Percentiles rank a stretch among this genome's conserved stretches.
phyloP scores from a whole-genome alignment of 2,329 filamentous ascomycete species.

The Ceratocystis cubensis region DNA sequence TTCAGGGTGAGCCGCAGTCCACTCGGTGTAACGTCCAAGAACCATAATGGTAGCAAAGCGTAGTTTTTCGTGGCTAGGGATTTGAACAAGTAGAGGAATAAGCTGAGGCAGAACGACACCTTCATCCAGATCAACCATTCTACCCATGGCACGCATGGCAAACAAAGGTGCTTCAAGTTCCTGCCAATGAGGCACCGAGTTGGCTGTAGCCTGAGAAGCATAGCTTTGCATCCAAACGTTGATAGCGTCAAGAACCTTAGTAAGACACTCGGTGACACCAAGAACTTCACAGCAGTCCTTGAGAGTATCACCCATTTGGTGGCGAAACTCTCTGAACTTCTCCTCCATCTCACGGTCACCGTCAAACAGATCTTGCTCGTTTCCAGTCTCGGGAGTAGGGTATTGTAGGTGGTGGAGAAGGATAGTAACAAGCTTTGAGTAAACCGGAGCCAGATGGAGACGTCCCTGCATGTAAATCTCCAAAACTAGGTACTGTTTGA shows the following conservation, averaged over 20 bases:
- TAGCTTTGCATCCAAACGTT: slow-evolving; percentile 80
- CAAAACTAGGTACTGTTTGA: slow-evolving; percentile 89
- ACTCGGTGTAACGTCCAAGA: slow-evolving; percentile 89
- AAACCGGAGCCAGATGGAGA: slow-evolving; percentile 64
- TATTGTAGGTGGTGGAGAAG: slow-evolving; percentile 85
- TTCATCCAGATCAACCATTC: slow-evolving; percentile 88
- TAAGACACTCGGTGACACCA: slow-evolving; percentile 79
- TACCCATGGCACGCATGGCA: slow-evolving; percentile 86
- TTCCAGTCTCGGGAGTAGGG: slow-evolving; percentile 59
- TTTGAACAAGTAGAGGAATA: slow-evolving; percentile 85
- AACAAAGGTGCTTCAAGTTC: slow-evolving; percentile 90
- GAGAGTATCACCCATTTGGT: slow-evolving; percentile 93
- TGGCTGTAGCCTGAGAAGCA: slow-evolving; percentile 58
- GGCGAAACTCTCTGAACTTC: slow-evolving; percentile 90
- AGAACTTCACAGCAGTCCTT: slow-evolving; percentile 97
- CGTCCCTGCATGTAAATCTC: slow-evolving; percentile 80
- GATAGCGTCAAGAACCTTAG: slow-evolving; percentile 76
- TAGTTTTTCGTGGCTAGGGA: slow-evolving; percentile 93
- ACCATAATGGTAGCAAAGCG: slow-evolving; percentile 98
- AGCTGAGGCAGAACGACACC: slow-evolving; percentile 76
- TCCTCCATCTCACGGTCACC: slow-evolving; percentile 93
- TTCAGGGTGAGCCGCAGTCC: slow-evolving; percentile 88
- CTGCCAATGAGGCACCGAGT: slow-evolving; percentile 86
- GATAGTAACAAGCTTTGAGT: slow-evolving; percentile 80
- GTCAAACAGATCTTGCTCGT: slow-evolving; percentile 78